phyloP scores from a whole-genome alignment of 371 early-diverging fungal species.

The Rhizopus delemar region DNA sequence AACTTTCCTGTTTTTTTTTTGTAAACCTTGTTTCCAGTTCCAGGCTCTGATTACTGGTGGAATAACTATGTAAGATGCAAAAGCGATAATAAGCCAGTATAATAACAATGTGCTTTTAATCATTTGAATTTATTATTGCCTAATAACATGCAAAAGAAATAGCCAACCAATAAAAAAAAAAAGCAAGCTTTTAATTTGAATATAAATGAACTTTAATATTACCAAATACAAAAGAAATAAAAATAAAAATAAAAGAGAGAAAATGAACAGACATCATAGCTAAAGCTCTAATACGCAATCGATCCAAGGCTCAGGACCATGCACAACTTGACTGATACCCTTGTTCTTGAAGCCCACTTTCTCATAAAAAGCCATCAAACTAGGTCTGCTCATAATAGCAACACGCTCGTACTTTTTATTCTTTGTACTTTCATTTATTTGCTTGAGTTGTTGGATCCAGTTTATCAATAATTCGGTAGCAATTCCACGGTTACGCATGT shows the following conservation, averaged over 20 bases:
- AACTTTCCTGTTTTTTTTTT: neutral
- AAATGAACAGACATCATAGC: neutral
- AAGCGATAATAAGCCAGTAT: neutral
- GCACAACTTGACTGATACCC: slow-evolving; percentile 61
- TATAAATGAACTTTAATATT: too few species aligned
- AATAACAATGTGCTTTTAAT: neutral
- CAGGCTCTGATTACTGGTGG: slow-evolving; percentile 17
- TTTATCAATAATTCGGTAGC: slow-evolving; percentile 51
- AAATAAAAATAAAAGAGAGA: slow-evolving; percentile 9
- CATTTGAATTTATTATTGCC: slow-evolving; percentile 1
- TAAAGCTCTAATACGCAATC: slow-evolving; percentile 42
- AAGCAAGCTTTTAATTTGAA: too few species aligned
- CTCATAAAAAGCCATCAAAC: slow-evolving; percentile 59
- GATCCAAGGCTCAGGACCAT: slow-evolving; percentile 69
- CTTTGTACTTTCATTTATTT: slow-evolving; percentile 14
- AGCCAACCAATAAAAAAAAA: too few species aligned
- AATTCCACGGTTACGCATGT: slow-evolving; percentile 57
- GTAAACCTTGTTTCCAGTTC: slow-evolving; percentile 22
- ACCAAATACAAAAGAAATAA: too few species aligned
- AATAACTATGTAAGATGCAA: slow-evolving; percentile 3
- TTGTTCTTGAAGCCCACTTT: slow-evolving; percentile 60
- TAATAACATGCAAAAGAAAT: too few species aligned
- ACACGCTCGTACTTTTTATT: slow-evolving; percentile 45
- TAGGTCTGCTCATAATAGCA: slow-evolving; percentile 59
- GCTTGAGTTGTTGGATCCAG: slow-evolving; percentile 48